phyloP scores from a whole-genome alignment of 202 grass and related monocot genomes.

The Zoysia matrella region DNA sequence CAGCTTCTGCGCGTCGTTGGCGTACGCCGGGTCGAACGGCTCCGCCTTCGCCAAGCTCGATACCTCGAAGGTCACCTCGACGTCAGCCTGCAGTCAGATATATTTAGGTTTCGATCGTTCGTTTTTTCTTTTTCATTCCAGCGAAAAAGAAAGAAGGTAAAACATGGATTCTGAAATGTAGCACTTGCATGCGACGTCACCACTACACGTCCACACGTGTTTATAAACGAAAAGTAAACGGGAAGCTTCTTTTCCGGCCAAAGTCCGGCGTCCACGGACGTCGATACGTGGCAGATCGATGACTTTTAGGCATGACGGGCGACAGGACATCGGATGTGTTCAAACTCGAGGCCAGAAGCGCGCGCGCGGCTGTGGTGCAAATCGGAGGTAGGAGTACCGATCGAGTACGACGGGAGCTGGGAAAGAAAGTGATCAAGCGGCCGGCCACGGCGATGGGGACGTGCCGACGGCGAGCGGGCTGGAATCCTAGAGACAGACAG shows the following conservation, averaged over 20 bases:
- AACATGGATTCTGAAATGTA: background rate
- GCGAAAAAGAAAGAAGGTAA: background rate
- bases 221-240: background rate
- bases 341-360: background rate
- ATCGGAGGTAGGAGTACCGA: background rate
- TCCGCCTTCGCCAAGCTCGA: constrained; percentile 5
- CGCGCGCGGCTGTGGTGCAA: background rate
- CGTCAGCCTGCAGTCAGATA: constrained; percentile 51
- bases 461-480: background rate
- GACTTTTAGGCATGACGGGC: background rate
- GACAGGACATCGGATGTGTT: background rate
- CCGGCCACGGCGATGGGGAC: background rate
- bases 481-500: background rate
- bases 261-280: background rate
- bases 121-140: background rate
- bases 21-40: no score
- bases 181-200: background rate
- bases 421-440: constrained; percentile 6
- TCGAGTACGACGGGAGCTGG: background rate
- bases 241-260: background rate
- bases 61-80: constrained; percentile 75
- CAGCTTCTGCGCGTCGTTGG: no score
- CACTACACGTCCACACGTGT: background rate
- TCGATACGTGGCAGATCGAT: background rate
- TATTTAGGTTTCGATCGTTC: no score